Conservation (phyloP, 345 rosid genomes). For the Tarenaya hassleriana region DNA sequence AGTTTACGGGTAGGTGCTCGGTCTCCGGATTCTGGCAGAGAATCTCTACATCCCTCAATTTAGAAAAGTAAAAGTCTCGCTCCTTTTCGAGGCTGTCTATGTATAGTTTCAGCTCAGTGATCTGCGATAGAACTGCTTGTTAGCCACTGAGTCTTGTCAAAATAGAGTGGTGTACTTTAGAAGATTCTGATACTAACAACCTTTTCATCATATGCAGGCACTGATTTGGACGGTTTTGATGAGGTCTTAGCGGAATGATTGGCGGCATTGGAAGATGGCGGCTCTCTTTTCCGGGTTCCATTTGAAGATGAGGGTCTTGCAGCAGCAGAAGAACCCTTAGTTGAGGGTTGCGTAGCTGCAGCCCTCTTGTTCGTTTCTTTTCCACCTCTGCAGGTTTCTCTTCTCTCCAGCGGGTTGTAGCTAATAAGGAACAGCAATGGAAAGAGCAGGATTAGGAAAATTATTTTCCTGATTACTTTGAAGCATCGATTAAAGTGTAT, state of each 20-base stretch:
- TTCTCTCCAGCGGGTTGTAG: slow-evolving; percentile 84
- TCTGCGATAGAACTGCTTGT: slow-evolving; percentile 40
- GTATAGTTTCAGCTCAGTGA: slow-evolving; percentile 84
- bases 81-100: slow-evolving; percentile 96
- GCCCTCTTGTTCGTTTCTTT: slow-evolving; percentile 75
- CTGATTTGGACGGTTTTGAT: slow-evolving; percentile 42
- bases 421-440: slow-evolving; percentile 27
- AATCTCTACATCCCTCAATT: slow-evolving; percentile 85
- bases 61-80: slow-evolving; percentile 88
- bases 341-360: slow-evolving; percentile 51
- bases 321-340: slow-evolving; percentile 47
- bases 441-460: background rate
- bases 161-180: background rate
- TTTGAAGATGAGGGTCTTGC: slow-evolving; percentile 56
- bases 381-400: slow-evolving; percentile 87
- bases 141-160: background rate
- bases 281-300: slow-evolving; percentile 48
- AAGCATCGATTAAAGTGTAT: no score
- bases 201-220: slow-evolving; percentile 76
- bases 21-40: slow-evolving; percentile 66
- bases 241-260: slow-evolving; percentile 47
- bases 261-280: slow-evolving; percentile 36
- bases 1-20: slow-evolving; percentile 55
- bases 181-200: slow-evolving; percentile 26
- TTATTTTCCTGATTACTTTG: background rate